Evolutionary conservation across 305 asterid species (phyloP).

Genomic region (Fraxinus sp.): DNA sequence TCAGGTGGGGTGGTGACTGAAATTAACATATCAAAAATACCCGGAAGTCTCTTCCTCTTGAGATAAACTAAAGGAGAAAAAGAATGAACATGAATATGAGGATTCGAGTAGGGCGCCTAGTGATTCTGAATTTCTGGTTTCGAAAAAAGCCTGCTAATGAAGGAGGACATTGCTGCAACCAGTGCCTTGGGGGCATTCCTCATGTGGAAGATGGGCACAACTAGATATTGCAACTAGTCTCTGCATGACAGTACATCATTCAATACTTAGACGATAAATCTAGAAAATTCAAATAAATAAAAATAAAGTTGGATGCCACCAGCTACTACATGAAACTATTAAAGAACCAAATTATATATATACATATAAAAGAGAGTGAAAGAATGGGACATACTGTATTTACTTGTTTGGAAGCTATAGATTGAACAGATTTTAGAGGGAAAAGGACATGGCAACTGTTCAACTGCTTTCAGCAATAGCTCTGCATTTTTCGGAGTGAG

Average conservation of each 20-base stretch:
- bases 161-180: neutral
- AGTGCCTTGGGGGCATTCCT: constrained; percentile 86
- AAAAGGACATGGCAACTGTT: constrained; percentile 66
- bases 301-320: neutral
- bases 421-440: constrained; percentile 69
- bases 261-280: neutral
- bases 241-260: constrained; percentile 39
- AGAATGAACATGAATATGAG: neutral
- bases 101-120: too few relatives aligned
- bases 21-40: neutral
- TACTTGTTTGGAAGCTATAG: constrained; percentile 70
- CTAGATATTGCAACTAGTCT: constrained; percentile 85
- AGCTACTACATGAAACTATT: neutral
- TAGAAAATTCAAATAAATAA: neutral
- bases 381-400: constrained; percentile 63
- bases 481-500: constrained; percentile 53
- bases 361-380: neutral
- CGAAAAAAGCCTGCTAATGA: neutral
- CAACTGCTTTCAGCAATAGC: constrained; percentile 58
- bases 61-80: neutral
- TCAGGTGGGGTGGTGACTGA: neutral
- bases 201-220: constrained; percentile 92
- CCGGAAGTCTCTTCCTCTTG: neutral
- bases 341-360: neutral
- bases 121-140: neutral